Evolutionary conservation across 371 early-diverging fungal genomes (phyloP), one percentile per base, ranked within the genome.

Genomic region (Vairimorpha necatrix): DNA sequence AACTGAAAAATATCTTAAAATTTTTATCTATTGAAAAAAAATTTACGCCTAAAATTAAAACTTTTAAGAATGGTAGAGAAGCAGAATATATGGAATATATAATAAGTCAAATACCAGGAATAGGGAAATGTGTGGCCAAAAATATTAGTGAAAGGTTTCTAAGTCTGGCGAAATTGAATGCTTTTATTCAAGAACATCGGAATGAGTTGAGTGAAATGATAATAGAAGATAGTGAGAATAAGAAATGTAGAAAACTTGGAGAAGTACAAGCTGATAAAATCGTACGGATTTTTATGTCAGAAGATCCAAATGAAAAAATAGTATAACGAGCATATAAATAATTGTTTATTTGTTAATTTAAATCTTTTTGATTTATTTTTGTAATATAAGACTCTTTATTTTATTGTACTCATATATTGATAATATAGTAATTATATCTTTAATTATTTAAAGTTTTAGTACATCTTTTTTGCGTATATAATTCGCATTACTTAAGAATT

Each of bases 41-140:
- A 2, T 50, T 56, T 47, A 38, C 47, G 0, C 63, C 67, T 0
- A 76, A 70, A 69, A 67, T 58, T 18, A 76, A 76, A 70, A 65
- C 62, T 20, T 76, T 69, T 48, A 56, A 36, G n/a, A 0, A n/a
- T 22, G 46, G 34, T 3, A 56, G 70, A 18, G 33, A 70, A 39
- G 33, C 20, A 20, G 54, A 65, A 42, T 63, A 70, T 69, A 46
- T 71, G 0, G 48, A 54, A 34, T 26, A 70, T 56, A 47, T 76
- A 16, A n/a, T 76, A 18, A 28, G 26, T 14, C 47, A 46, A 47
- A 76, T 76, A n/a, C 65, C 76, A 26, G 76, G 76, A 39, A 76
- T 76, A 50, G 34, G 76, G 0, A 70, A 56, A 47, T 42, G 61
- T 67, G 71, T 47, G 13, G 46, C 76, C 7, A 38, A 58, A 56